Evolutionary conservation across 2,329 filamentous ascomycete species (phyloP), one percentile per base, ranked within the genome.

Genomic region (Zymoseptoria passerinii): DNA sequence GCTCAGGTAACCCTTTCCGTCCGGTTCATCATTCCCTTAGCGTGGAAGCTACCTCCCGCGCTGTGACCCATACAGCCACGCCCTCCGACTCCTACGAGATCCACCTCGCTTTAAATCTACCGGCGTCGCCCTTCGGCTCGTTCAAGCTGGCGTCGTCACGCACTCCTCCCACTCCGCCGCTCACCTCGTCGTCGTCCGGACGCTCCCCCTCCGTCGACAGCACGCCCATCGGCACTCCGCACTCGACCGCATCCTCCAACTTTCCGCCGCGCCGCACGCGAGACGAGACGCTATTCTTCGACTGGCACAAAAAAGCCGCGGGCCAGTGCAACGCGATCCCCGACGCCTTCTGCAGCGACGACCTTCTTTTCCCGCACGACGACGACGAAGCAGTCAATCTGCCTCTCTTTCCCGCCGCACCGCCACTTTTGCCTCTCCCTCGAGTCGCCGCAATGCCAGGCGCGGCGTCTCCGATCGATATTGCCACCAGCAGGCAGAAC

Each of bases 381-480:
- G 63, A 67, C 57, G 50, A 59, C 56, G 50, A 61, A 28, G 51
- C 52, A 20, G 19, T 29, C 23, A 40, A 55, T 52, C 40, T 64
- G 4, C 63, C 62, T 19, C 65, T 69, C n/a, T 67, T 66, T 50
- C 62, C 62, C 52, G 56, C 63, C 19, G 59, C 63, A 19, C 52
- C 60, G 55, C 65, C 65, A 48, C 55, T 50, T 23, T 57, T 61
- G 53, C 59, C 64, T 49, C 52, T 55, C 49, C 53, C 60, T 35
- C 57, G 28, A 28, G 50, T 52, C 53, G 64, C 62, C 72, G 75
- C 69, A 66, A 83, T 83, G 81, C 78, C 78, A 61, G 76, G 76
- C 63, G 71, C 76, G 56, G 78, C 81, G 61, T 75, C 77, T 59
- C 82, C 83, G 51, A 82, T 86, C 71, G 80, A 85, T 70, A 84